These are phyloP conservation scores for Isoetes engelmannii DNA, from an alignment of 83 land plant species.

Conservation along the genomic window DNA sequence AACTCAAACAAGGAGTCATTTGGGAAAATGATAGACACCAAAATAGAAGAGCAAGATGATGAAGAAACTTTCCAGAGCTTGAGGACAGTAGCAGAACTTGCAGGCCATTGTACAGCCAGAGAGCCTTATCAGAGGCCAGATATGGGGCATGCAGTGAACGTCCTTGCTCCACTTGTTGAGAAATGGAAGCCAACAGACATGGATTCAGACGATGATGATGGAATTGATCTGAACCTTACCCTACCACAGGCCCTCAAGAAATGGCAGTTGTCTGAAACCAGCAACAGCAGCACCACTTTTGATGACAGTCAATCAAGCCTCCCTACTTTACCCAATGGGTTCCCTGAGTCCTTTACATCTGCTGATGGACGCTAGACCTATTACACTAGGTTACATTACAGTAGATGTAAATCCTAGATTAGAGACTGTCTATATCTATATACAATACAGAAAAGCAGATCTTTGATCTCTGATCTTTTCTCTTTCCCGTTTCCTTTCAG, in stretches of 20 bases:
- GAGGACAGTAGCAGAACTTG: constrained; percentile 12
- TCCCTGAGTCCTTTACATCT: constrained; percentile 8
- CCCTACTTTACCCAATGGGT: constrained; percentile 12
- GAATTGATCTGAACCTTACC: constrained; percentile 15
- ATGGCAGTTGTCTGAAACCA: constrained; percentile 14
- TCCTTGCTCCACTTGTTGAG: constrained; percentile 21
- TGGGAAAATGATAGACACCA: neutral
- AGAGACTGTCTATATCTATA: too few species aligned
- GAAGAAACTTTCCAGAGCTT: constrained; percentile 13
- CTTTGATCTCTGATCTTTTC: too few species aligned
- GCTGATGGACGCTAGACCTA: constrained; percentile 13
- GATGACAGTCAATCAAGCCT: constrained; percentile 11
- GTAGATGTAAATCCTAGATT: too few species aligned
- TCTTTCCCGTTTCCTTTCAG: too few species aligned
- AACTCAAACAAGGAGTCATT: constrained; percentile 34
- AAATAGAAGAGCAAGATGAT: neutral
- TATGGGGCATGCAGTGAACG: constrained; percentile 23
- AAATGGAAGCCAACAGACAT: constrained; percentile 15
- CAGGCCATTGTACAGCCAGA: constrained; percentile 16
- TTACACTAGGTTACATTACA: too few species aligned
- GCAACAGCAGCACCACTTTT: neutral
- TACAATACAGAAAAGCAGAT: too few species aligned
- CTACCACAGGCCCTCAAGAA: constrained; percentile 18
- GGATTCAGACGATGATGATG: constrained; percentile 10
- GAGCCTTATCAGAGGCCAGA: constrained; percentile 24